Conservation (phyloP, 1,284 basidiomycete genomes). For the Rhodotorula sp. region DNA sequence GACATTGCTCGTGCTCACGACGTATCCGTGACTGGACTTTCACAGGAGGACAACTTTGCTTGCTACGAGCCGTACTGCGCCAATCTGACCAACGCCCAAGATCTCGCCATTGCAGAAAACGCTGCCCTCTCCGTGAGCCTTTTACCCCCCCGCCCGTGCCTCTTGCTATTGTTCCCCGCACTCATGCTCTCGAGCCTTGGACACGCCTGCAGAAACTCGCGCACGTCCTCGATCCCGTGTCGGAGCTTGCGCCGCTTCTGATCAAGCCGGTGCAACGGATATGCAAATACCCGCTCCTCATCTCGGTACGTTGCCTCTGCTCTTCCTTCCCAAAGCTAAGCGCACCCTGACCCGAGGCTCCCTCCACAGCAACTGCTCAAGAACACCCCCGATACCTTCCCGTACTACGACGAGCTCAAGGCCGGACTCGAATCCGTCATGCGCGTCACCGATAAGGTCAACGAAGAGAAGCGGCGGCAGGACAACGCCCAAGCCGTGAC, state of each 20-base stretch:
- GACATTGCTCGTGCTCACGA: background rate
- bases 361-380: constrained; percentile 58
- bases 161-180: background rate
- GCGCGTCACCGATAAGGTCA: constrained; percentile 92
- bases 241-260: constrained; percentile 79
- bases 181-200: background rate
- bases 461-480: constrained; percentile 85
- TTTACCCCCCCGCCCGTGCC: background rate
- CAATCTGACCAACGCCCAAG: constrained; percentile 84
- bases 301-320: constrained; percentile 55
- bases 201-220: constrained; percentile 37
- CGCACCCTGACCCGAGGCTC: background rate
- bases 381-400: constrained; percentile 61
- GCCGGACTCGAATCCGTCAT: constrained; percentile 81
- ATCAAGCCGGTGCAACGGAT: constrained; percentile 76
- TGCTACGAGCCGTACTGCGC: constrained; percentile 98
- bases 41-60: constrained; percentile 84
- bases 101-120: constrained; percentile 80
- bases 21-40: background rate
- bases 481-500: constrained; percentile 79
- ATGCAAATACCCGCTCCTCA: constrained; percentile 69
- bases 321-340: background rate
- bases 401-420: constrained; percentile 75
- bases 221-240: constrained; percentile 50
- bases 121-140: constrained; percentile 69